Evolutionary conservation across 192 early-diverging fungal genomes (phyloP), one percentile per base, ranked within the genome.

Genomic region (Coemansia sp.): DNA sequence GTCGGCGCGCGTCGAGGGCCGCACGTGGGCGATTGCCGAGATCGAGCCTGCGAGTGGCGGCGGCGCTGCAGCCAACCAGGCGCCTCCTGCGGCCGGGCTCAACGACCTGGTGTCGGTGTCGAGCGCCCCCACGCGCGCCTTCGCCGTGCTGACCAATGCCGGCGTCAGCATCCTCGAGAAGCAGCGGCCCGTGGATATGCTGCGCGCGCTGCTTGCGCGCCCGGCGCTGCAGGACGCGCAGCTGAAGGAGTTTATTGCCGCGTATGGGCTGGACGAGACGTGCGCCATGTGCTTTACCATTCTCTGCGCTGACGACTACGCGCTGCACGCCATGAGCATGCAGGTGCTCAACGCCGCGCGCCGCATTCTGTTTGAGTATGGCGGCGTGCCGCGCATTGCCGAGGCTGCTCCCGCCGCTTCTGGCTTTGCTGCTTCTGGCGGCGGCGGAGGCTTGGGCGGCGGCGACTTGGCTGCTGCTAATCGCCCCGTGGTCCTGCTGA

Each of bases 241-340:
- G 39, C 73, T 87, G 29, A 47, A 61, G 54, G 73, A 77, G 37
- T 89, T 90, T 68, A 73, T 89, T 20, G 64, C 70, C 39, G 79
- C 70, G 6, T 95, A 87, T 63, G 88, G 89, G 0, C 66, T 78
- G 10, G 81, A 83, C 35, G 89, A 95, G 71, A 79, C 89, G 15
- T 96, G 93, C 63, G 92, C 94, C 36, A 95, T 98, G 94, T 92
- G 91, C 69, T 81, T 94, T 5, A 87, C 88, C 1, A 86, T 96
- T 57, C 76, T 91, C 49, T 90, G 89, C 56, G 68, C 71, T 5
- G 68, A 75, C 20, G 72, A 64, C 32, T 43, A 41, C 17, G 25
- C 51, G 25, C 54, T 22, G 39, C 67, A 60, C 9, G 11, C 22
- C 6, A 38, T 59, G 25, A 42, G 65, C 37, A 74, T 77, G 65